phyloP scores from a whole-genome alignment of 1,284 basidiomycete species.

The Leccinum brunneo-olivaceum region DNA sequence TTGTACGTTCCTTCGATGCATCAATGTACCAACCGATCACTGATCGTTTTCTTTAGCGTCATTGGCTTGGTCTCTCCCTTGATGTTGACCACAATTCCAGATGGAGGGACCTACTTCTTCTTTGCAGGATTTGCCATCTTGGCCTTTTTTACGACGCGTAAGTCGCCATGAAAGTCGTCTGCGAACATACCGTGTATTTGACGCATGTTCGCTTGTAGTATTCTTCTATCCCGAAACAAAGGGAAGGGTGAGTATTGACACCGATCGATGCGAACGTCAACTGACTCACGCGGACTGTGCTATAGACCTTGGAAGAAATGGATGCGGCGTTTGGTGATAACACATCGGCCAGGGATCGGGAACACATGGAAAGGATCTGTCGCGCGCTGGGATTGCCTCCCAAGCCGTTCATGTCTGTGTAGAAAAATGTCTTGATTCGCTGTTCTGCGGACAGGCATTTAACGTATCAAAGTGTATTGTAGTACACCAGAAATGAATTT shows the following conservation, averaged over 20 bases:
- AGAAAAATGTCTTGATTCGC: not conserved
- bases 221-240: constrained; percentile 30
- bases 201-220: constrained; percentile 10
- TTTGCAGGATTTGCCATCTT: constrained; percentile 24
- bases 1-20: constrained; percentile 11
- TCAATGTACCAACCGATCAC: not conserved
- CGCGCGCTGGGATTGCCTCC: constrained; percentile 26
- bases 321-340: constrained; percentile 29
- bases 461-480: too few relatives aligned
- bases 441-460: too few relatives aligned
- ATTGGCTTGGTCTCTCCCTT: constrained; percentile 28
- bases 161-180: constrained; percentile 3
- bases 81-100: constrained; percentile 22
- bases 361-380: constrained; percentile 28
- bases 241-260: constrained; percentile 22
- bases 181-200: not conserved
- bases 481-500: too few relatives aligned
- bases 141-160: constrained; percentile 30
- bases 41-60: constrained; percentile 12
- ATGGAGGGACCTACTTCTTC: constrained; percentile 28
- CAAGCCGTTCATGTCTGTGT: constrained; percentile 20
- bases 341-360: constrained; percentile 22
- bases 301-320: constrained; percentile 32
- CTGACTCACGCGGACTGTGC: constrained; percentile 10
- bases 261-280: not conserved